Percentiles rank a stretch among this genome's conserved stretches.
phyloP scores from a whole-genome alignment of 148 eudicot genomes.

The Silene latifolia region DNA sequence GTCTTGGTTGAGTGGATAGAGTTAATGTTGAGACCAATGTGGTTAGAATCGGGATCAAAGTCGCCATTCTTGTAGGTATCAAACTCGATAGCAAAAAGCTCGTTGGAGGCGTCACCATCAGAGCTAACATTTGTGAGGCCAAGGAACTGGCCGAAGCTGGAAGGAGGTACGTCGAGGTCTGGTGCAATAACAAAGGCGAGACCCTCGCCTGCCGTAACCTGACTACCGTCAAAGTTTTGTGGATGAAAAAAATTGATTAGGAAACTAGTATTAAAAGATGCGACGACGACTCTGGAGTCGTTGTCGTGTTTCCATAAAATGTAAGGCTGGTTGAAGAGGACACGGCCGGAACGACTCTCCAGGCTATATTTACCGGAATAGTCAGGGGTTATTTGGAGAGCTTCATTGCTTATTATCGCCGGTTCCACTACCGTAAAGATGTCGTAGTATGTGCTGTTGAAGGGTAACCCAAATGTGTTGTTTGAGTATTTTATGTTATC shows the following conservation, averaged over 20 bases:
- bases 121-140: constrained; percentile 56
- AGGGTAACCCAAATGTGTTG: constrained; percentile 29
- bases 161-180: constrained; percentile 22
- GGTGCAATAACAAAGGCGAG: constrained; percentile 60
- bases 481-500: background rate
- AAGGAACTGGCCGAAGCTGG: constrained; percentile 48
- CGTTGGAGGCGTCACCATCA: constrained; percentile 34
- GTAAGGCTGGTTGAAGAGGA: constrained; percentile 30
- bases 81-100: constrained; percentile 62
- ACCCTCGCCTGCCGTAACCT: constrained; percentile 48
- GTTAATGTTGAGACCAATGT: constrained; percentile 56
- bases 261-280: constrained; percentile 61
- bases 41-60: constrained; percentile 69
- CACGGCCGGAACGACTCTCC: constrained; percentile 39
- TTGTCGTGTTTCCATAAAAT: constrained; percentile 36
- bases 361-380: no score
- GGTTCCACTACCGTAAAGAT: constrained; percentile 15
- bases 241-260: constrained; percentile 41
- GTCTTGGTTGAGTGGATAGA: constrained; percentile 38
- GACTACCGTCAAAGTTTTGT: background rate
- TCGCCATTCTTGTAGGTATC: constrained; percentile 48
- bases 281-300: constrained; percentile 13
- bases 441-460: constrained; percentile 25
- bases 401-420: constrained; percentile 50
- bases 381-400: constrained; percentile 36